Base-by-base conservation (phyloP, 1,284 basidiomycete genomes). In the Tremellales sp. region DNA sequence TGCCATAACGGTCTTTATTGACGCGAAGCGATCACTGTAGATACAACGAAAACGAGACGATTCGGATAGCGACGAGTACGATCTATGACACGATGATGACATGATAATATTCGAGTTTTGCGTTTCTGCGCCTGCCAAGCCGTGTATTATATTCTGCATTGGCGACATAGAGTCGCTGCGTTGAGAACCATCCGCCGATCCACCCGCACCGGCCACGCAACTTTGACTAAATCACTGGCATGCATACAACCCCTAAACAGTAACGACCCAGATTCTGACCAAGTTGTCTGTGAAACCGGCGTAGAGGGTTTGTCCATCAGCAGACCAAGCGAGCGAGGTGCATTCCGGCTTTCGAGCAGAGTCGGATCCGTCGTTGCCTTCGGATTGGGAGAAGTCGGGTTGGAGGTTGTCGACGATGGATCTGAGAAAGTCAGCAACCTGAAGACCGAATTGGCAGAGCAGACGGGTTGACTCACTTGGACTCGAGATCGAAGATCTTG, bases 401-500 rank as follows among this genome's bases (percentile, higher is more conserved):
- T 63, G 58, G 79, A 98, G 87, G 79, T 98, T 93, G 70, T 97
- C 95, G 58, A 98, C 94, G 72, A 98, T 97, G 40, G 88, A 92
- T 77, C 91, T 95, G 58, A 40, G 47, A 24, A 12, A 38, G 44
- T 16, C 25, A 25, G 40, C 27, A 19, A 16, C 39, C 5, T 12
- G 14, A 37, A 39, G 42, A 43, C 16, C 12, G n/a, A 12, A 40
- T 28, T 16, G 26, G n/a, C n/a, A n/a, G n/a, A n/a, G n/a, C n/a
- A 34, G 14, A n/a, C 7, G 26, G 24, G 31, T 33, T 4, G 27
- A 82, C 87, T 69, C 60, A 90, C 91, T 94, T 94, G 85, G 86
- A 89, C 83, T 95, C 91, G 48, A 95, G 80, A 75, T 97, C 92
- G 73, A 97, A 97, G 77, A 97, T 97, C 81, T 98, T 98, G 79